Evolutionary conservation across 306 rosid species (phyloP), one percentile per base, ranked within the genome.

Genomic region (Biancaea sappan): DNA sequence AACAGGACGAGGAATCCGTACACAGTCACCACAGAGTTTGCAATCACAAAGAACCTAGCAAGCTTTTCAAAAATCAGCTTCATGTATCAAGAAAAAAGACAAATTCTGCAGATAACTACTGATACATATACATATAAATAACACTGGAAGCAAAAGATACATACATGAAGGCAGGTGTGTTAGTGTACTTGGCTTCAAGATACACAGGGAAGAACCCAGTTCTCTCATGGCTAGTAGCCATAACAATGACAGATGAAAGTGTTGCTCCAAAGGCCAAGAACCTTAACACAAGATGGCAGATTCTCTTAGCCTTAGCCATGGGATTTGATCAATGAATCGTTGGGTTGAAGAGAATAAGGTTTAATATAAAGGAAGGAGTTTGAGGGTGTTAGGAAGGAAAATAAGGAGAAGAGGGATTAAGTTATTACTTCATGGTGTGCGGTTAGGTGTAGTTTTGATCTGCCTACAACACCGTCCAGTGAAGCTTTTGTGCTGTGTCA

Each of bases 1-100:
- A 92, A 81, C 60, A 92, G 79, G 60, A 92, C 91, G 7, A 90
- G 67, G 56, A 92, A 81, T 50, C 98, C 94, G 54, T 92, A 92
- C 18, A 65, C 90, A 24, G 91, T 85, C 13, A 79, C 90, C 37
- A 88, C 70, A 6, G 90, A 87, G 72, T 90, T 77, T 54, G 89
- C 96, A 53, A 90, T 79, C 78, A 87, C 78, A 66, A 90, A 92
- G 83, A 90, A 92, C 88, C 98, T 92, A 62, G 50, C 9, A 50
- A 15, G 19, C 14, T 43, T 19, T 71, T 72, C 16, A 57, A 22
- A 52, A 28, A 58, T 69, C 35, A 80, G 47, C 37, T 71, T 35
- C 5, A 25, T 6, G 35, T 0, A 50, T n/a, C 53, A 32, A 51
- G 54, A 6, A 44, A 9, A 60, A 48, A 38, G 48, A 11, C 4